Base-by-base conservation (phyloP, 176 grass and related monocot species). In the Lolium multiflorum region DNA sequence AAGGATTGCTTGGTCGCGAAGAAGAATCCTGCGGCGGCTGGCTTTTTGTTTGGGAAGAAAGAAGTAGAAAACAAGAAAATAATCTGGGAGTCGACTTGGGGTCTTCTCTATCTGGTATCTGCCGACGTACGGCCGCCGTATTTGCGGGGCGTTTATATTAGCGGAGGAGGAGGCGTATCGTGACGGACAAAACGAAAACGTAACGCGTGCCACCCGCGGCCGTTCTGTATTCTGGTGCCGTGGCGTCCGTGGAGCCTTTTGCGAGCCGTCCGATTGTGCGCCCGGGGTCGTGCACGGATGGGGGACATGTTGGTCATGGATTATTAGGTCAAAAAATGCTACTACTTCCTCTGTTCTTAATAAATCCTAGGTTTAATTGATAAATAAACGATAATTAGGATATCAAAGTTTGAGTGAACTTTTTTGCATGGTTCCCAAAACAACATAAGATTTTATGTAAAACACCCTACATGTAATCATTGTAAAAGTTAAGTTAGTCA, bases 181-280 rank as follows among this genome's bases (percentile, higher is more conserved):
- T 68, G 65, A 35, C 65, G 65, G 65, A 17, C 31, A 26, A 35
- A 35, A 3, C 31, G 31, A 35, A 35, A 35, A 68, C 7, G 24
- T 41, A 20, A 69, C 66, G 66, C 65, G 62, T 65, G 62, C 24
- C 61, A 28, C 62, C 25, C 62, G 26, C 63, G 6, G 63, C 63
- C 63, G 63, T 66, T 66, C 31, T 69, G 35, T 69, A 69, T 69
- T 69, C 66, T 7, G 16, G 8, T 31, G 66, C 35, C 66, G 66
- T 69, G 35, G 66, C 66, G 66, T 69, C 66, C 66, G 66, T 39
- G 66, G 66, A 69, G 3, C 15, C 35, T 39, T 39, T 31, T 31
- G 35, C 31, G 7, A 17, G 65, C 65, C 65, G 65, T 69, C 16
- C 6, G 65, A 69, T 66, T 38, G 1, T 66, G 26, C 63, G 63